phyloP scores from a whole-genome alignment of 2,329 filamentous ascomycete species.

The Endothia cerciana region DNA sequence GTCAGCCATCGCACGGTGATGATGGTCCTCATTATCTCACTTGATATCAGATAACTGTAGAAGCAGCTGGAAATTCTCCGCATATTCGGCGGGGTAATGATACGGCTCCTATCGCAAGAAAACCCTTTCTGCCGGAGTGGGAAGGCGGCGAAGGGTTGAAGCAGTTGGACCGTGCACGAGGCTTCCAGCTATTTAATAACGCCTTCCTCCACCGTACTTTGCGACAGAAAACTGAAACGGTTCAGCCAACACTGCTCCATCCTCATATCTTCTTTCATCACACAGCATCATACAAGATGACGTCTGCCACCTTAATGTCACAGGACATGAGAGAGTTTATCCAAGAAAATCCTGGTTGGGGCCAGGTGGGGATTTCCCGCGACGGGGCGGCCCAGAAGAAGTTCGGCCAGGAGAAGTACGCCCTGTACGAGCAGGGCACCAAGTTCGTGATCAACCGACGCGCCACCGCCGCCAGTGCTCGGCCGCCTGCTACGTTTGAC shows the following conservation, averaged over 20 bases:
- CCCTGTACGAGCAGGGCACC: not conserved
- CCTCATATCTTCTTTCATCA: not conserved
- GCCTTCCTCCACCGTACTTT: not conserved
- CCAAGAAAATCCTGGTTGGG: not conserved
- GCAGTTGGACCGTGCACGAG: slow-evolving; percentile 3
- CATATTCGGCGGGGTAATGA: too few species aligned
- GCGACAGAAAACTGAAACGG: not conserved
- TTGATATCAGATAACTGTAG: too few species aligned
- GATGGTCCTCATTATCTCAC: too few species aligned
- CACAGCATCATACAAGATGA: too few species aligned
- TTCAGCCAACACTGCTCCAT: not conserved
- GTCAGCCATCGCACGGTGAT: too few species aligned
- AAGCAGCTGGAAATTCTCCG: too few species aligned
- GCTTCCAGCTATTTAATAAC: not conserved
- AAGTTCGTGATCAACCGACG: not conserved
- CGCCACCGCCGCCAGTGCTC: not conserved
- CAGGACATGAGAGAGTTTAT: not conserved
- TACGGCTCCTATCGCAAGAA: not conserved
- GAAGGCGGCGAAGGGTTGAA: not conserved
- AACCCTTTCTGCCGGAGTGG: not conserved
- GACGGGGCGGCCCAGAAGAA: not conserved
- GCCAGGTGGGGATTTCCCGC: not conserved
- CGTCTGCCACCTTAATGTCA: too few species aligned
- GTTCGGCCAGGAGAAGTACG: not conserved
- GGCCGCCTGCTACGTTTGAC: not conserved